Base-by-base conservation (phyloP, 2,329 filamentous ascomycete genomes). In the Myriangium duriaei region DNA sequence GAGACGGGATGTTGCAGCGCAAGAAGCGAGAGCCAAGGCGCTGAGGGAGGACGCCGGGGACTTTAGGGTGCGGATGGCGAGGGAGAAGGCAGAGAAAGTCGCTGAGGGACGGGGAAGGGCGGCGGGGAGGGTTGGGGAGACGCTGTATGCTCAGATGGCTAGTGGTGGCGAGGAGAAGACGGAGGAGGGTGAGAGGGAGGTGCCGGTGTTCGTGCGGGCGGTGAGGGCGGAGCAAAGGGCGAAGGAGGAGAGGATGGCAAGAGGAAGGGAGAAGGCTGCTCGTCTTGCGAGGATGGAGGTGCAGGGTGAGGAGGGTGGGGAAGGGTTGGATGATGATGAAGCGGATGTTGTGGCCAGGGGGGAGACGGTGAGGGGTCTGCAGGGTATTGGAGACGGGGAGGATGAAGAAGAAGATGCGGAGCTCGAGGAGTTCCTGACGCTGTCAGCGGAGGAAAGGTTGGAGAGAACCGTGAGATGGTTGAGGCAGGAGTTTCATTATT, bases 111-210 rank as follows among this genome's bases (percentile, higher is more conserved):
- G 81, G 56, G 66, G 88, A 14, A 70, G 71, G 45, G 83, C 75
- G 1, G 88, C 85, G 14, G 87, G 94, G 68, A 81, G 81, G 49
- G 76, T 91, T 7, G 77, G 82, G 2, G 85, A 94, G 63, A 64
- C 76, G 37, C 71, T 96, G 59, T 77, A 81, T 43, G 70, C 71
- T 5, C 74, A 77, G n/a, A 7, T 26, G n/a, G 21, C 21, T 7
- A n/a, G 7, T n/a, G 21, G n/a, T 7, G 7, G 42, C 24, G 44
- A 43, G 32, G 40, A 44, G n/a, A 34, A 38, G 16, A 36, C 30
- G 11, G 41, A 43, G 11, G 40, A 16, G 10, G 30, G 14, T 13
- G 17, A 11, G 24, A 47, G 49, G 4, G 45, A 45, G 5, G 51
- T 55, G 18, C 21, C 21, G 47, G 49, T 7, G 47, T 47, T 28